Evolutionary conservation across 257 asterid species (phyloP), one percentile per base, ranked within the genome.

Genomic region (Echium plantagineum): DNA sequence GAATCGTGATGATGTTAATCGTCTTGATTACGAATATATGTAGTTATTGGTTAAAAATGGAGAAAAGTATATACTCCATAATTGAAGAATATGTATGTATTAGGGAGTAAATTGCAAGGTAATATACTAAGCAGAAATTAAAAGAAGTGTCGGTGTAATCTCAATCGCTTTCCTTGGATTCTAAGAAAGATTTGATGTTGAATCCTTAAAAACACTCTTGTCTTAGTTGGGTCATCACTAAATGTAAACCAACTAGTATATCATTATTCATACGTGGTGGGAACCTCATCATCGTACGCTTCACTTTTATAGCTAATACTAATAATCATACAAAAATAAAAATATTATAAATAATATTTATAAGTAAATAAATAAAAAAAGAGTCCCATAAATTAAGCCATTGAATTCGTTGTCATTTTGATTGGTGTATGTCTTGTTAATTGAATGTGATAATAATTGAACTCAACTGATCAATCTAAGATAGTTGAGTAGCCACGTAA

Each of bases 181-280:
- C 75, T 58, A 60, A 58, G 49, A 46, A 71, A 72, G 81, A 76
- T 75, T 73, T 68, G 85, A 70, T 75, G 69, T 68, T 76, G 75
- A 64, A 75, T 69, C 52, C 55, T 46, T 21, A 22, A 61, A 38
- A 64, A 42, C 49, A 42, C 49, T 5, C 12, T 42, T 42, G 49
- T 42, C 53, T 61, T 67, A 63, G 72, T 38, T 73, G 64, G 65
- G 32, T 28, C 32, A 57, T 48, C 60, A 58, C 55, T 42, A 42
- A 42, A 42, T 42, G 49, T 9, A 46, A 52, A 54, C 51, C 46
- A 69, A 60, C 60, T 31, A 24, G n/a, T 24, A 24, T n/a, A n/a
- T n/a, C n/a, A n/a, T n/a, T n/a, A n/a, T n/a, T 42, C 21, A 63
- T 52, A 24, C 31, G 67, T 65, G 56, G 64, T 61, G 52, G 63